Evolutionary conservation across 176 grass and related monocot species (phyloP).

Genomic region (Melocanna baccifera): DNA sequence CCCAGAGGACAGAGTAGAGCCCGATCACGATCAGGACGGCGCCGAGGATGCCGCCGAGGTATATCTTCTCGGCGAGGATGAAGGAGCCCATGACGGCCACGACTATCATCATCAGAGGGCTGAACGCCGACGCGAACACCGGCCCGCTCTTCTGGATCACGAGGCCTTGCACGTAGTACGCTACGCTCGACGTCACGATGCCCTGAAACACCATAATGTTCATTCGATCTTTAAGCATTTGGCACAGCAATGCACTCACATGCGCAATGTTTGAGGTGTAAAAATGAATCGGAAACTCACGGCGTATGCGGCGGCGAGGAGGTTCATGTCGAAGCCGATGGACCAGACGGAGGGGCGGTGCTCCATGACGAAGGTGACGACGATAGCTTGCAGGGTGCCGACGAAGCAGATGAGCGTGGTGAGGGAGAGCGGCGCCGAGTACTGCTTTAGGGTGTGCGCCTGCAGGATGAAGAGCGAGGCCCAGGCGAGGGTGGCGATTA

Average conservation of each 20-base stretch:
- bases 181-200: slow-evolving; percentile 91
- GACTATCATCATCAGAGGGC: slow-evolving; percentile 99
- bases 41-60: slow-evolving; percentile 77
- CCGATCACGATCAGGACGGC: slow-evolving; percentile 77
- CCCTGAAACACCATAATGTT: slow-evolving; percentile 46
- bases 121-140: slow-evolving; percentile 97
- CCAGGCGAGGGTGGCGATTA: slow-evolving; percentile 95
- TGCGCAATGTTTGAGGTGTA: neutral
- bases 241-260: neutral
- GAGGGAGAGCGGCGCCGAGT: slow-evolving; percentile 87
- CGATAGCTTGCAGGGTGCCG: slow-evolving; percentile 93
- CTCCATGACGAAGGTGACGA: slow-evolving; percentile 87
- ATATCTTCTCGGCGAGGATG: slow-evolving; percentile 90
- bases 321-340: slow-evolving; percentile 99
- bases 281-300: slow-evolving; percentile 16
- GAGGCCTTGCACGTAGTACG: slow-evolving; percentile 94
- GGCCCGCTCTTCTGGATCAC: slow-evolving; percentile 89
- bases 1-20: slow-evolving; percentile 88
- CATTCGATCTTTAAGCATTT: neutral
- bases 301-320: slow-evolving; percentile 93
- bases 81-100: slow-evolving; percentile 97
- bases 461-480: slow-evolving; percentile 94
- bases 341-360: slow-evolving; percentile 71
- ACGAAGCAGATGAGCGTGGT: slow-evolving; percentile 95
- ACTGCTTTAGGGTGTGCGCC: slow-evolving; percentile 70